Percentiles rank a stretch among this genome's conserved stretches.
Evolutionary conservation across 768 basidiomycete species (phyloP).

Genomic region (Tephrocybe rancida): DNA sequence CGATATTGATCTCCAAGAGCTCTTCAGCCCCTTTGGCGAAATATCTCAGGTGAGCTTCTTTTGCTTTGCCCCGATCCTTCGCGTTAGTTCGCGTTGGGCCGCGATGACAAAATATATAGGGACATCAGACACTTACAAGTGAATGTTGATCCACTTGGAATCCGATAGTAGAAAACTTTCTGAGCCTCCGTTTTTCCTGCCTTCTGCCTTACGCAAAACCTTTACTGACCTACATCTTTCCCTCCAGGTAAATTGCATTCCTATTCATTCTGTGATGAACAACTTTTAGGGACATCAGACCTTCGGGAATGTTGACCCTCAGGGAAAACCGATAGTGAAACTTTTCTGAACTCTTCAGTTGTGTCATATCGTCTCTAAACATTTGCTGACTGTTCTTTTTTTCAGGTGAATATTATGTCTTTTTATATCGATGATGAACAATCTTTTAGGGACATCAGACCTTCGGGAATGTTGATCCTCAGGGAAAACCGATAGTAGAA

Average conservation of each 20-base stretch:
- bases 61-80: conserved; percentile 10
- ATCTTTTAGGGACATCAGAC: conserved; percentile 68
- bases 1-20: conserved; percentile 62
- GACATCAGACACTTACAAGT: conserved; percentile 53
- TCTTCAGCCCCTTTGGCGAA: conserved; percentile 71
- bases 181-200: conserved; percentile 28
- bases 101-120: conserved; percentile 50
- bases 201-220: not conserved
- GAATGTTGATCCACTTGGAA: conserved; percentile 40
- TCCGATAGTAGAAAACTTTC: conserved; percentile 61
- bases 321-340: conserved; percentile 49
- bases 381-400: not conserved
- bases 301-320: conserved; percentile 60
- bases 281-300: conserved; percentile 69
- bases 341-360: conserved; percentile 18
- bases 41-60: conserved; percentile 68
- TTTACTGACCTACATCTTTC: not conserved
- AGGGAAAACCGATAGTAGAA: conserved; percentile 49
- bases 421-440: conserved; percentile 40
- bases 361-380: not conserved
- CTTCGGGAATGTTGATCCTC: conserved; percentile 60
- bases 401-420: conserved; percentile 38
- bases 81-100: conserved; percentile 2
- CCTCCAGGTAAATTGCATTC: conserved; percentile 39
- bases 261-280: conserved; percentile 38